Evolutionary conservation across 306 rosid genomes (phyloP), one percentile per base, ranked within the genome.

Genomic region (Gynostemma pentaphyllum): DNA sequence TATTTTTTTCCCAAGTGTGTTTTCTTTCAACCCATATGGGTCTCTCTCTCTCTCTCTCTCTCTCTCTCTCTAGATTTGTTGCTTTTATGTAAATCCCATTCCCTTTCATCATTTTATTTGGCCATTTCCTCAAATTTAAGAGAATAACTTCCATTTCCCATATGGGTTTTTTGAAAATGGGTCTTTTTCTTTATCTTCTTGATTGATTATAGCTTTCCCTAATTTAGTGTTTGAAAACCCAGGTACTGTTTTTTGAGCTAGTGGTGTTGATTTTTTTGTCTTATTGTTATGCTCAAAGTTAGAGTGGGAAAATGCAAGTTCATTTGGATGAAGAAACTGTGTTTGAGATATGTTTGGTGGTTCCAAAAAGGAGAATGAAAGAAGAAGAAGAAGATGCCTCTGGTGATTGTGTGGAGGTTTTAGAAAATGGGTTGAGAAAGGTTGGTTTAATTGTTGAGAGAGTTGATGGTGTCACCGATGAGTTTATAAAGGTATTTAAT

Each of bases 401-500:
- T 19, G 64, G 24, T 47, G 90, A 86, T 28, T 82, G 92, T 48
- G 74, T 71, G 54, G 60, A 64, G 64, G 76, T 86, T 59, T 87
- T 92, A 30, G 67, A 81, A 19, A 53, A 72, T 28, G 95, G 80
- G 72, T 84, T 92, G 51, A 59, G 42, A 74, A 81, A 79, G 64
- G 79, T 62, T 59, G 99, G 95, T 44, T 68, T 88, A 9, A 42
- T 82, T 8, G 94, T 81, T 72, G 96, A 88, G 76, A 82, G 84
- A 73, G 82, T 86, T 60, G 62, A 76, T 70, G 97, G 99, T 69
- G 79, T 88, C 68, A 89, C 82, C 46, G 96, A 92, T 70, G 94
- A 86, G 70, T 92, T 92, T 65, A 72, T 92, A 76, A 86, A 86
- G 99, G 99, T 92, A n/a, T n/a, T n/a, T n/a, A n/a, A n/a, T 70